Percentiles rank a stretch among this genome's conserved stretches.
Evolutionary conservation across 352 stramenopile genomes (phyloP).

Genomic region (Aphanomyces cochlioides): DNA sequence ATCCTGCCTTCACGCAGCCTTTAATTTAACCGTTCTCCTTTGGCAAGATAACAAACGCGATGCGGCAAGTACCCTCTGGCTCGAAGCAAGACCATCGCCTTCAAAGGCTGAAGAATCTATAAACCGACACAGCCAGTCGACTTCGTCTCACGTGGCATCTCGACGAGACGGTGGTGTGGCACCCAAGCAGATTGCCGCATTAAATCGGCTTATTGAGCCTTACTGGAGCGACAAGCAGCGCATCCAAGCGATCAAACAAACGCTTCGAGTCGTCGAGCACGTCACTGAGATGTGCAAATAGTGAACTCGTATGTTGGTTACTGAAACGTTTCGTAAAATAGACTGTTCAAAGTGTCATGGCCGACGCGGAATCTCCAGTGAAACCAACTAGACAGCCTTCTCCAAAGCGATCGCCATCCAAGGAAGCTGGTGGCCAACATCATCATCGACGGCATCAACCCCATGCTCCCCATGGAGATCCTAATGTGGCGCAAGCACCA

Average conservation of each 20-base stretch:
- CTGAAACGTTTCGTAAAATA: too few species aligned
- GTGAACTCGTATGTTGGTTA: too few species aligned
- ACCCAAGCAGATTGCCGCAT: constrained; percentile 5
- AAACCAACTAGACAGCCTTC: background rate
- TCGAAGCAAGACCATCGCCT: constrained; percentile 27
- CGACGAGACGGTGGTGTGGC: background rate
- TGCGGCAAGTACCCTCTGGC: constrained; percentile 58
- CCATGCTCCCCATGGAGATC: too few species aligned
- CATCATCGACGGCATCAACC: background rate
- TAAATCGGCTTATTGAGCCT: constrained; percentile 6
- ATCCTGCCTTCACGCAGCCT: constrained; percentile 43
- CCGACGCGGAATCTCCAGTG: background rate
- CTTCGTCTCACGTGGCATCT: constrained; percentile 4
- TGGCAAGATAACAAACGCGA: constrained; percentile 52
- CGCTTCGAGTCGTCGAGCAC: constrained; percentile 22
- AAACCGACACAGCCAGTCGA: background rate
- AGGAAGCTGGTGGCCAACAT: background rate
- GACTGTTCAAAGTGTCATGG: too few species aligned
- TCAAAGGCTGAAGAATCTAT: background rate
- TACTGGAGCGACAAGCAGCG: constrained; percentile 1
- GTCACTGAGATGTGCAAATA: background rate
- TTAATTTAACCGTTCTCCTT: constrained; percentile 75
- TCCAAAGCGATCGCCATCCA: background rate
- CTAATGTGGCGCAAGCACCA: too few species aligned
- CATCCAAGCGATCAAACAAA: constrained; percentile 8